Percentiles rank a stretch among this genome's conserved stretches.
Conservation (phyloP, 2,329 filamentous ascomycete species). For the Monascus ruber region DNA sequence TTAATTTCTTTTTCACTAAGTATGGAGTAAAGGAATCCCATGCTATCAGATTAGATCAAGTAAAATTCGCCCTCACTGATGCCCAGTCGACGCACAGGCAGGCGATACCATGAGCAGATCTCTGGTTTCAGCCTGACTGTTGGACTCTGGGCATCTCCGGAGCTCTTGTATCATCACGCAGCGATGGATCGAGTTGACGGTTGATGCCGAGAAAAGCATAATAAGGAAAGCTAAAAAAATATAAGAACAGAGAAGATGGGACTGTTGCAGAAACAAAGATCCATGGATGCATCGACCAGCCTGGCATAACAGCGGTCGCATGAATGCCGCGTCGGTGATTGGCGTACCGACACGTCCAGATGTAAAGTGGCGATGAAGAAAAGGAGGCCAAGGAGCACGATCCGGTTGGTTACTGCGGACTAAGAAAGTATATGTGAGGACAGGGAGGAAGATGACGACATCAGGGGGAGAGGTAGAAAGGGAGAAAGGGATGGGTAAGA, state of each 20-base stretch:
- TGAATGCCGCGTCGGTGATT: too few relatives aligned
- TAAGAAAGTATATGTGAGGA: too few relatives aligned
- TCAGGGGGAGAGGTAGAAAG: too few relatives aligned
- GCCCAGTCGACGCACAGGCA: conserved; percentile 3
- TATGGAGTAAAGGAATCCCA: background rate
- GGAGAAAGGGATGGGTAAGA: too few relatives aligned
- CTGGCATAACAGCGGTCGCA: background rate
- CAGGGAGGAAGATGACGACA: too few relatives aligned
- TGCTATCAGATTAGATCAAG: conserved; percentile 53
- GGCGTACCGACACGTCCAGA: too few relatives aligned
- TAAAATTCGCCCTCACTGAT: conserved; percentile 40
- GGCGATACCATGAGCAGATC: conserved; percentile 5
- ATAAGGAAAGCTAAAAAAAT: background rate
- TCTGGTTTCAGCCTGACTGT: conserved; percentile 8
- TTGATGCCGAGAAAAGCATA: conserved; percentile 9
- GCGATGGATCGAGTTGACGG: conserved; percentile 1
- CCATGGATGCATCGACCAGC: background rate
- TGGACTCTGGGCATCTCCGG: conserved; percentile 7
- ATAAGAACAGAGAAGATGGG: background rate
- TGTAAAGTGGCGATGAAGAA: too few relatives aligned
- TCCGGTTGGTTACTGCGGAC: too few relatives aligned
- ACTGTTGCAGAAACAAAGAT: background rate
- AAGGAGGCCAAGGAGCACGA: too few relatives aligned
- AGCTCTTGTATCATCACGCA: conserved; percentile 15
- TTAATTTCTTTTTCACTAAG: too few relatives aligned